Conservation (phyloP, 2,329 filamentous ascomycete species). For the Arachnomyces sp. region DNA sequence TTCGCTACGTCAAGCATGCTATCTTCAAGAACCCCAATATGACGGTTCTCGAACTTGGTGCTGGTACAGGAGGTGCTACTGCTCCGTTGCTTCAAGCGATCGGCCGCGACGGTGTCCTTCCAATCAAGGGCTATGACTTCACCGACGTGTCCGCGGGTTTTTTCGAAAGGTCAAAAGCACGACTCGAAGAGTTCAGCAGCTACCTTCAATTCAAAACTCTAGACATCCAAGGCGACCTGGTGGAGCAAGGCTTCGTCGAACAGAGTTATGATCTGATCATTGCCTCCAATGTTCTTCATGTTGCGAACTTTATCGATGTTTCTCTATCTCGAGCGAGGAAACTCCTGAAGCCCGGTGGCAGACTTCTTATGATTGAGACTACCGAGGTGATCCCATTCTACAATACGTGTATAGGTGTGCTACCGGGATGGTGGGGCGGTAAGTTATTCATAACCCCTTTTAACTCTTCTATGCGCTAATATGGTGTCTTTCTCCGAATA, state of each 20-base stretch:
- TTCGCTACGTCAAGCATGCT: neutral
- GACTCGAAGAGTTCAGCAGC: slow-evolving; percentile 16
- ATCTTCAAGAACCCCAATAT: slow-evolving; percentile 8
- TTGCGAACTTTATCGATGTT: slow-evolving; percentile 11
- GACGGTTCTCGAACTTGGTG: slow-evolving; percentile 19
- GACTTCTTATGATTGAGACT: slow-evolving; percentile 10
- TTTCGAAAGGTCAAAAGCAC: slow-evolving; percentile 28
- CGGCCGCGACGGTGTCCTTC: slow-evolving; percentile 3
- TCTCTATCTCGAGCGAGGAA: slow-evolving; percentile 14
- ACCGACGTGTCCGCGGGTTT: slow-evolving; percentile 39
- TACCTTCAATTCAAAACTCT: slow-evolving; percentile 17
- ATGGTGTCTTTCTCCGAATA: neutral
- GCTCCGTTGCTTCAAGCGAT: slow-evolving; percentile 14
- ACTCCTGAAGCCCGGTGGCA: slow-evolving; percentile 13
- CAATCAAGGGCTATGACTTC: slow-evolving; percentile 17
- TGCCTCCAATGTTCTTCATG: slow-evolving; percentile 16
- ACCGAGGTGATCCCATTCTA: slow-evolving; percentile 4
- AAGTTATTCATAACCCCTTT: slow-evolving; percentile 6
- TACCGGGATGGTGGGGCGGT: slow-evolving; percentile 8
- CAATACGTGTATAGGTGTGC: slow-evolving; percentile 3
- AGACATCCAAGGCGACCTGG: too few relatives aligned
- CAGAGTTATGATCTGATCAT: slow-evolving; percentile 15
- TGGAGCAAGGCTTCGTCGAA: too few relatives aligned
- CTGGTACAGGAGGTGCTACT: slow-evolving; percentile 24
- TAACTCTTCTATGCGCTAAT: slow-evolving; percentile 4